Conservation (phyloP, 192 early-diverging fungal genomes). For the Haplosporangium gracile region DNA sequence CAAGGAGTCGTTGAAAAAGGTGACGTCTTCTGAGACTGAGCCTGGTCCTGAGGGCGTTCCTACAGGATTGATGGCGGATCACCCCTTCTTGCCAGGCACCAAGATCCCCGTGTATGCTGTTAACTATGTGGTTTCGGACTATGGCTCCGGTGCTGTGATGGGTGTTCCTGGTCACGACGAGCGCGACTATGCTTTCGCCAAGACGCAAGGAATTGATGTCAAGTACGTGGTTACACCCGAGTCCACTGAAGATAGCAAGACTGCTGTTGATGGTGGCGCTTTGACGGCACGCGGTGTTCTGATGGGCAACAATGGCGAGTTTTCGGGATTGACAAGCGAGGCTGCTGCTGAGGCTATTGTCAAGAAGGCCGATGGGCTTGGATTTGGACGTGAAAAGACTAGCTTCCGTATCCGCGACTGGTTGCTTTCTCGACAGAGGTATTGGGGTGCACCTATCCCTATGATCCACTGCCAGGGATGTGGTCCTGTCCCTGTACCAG, state of each 20-base stretch:
- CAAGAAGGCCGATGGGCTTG: conserved; percentile 56
- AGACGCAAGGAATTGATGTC: conserved; percentile 62
- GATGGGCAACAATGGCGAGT: conserved; percentile 66
- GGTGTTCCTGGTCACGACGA: conserved; percentile 87
- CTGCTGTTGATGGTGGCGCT: conserved; percentile 4
- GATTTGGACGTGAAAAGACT: conserved; percentile 63
- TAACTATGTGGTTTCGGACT: conserved; percentile 80
- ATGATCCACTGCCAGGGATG: conserved; percentile 90
- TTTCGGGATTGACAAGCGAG: conserved; percentile 70
- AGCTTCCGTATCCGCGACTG: conserved; percentile 93
- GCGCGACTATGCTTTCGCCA: conserved; percentile 79
- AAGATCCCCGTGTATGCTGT: conserved; percentile 78
- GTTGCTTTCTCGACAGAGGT: conserved; percentile 94
- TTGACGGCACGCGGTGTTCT: conserved; percentile 72
- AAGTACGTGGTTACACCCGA: conserved; percentile 66
- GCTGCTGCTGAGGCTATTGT: conserved; percentile 70
- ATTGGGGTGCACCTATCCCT: conserved; percentile 98
- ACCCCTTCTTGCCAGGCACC: conserved; percentile 69
- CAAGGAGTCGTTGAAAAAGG: conserved; percentile 28
- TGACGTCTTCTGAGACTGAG: conserved; percentile 5
- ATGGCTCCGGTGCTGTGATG: conserved; percentile 89
- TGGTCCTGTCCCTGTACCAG: conserved; percentile 88
- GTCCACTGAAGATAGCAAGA: background rate
- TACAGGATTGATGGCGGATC: conserved; percentile 73
- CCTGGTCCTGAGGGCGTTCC: conserved; percentile 61